Percentiles rank a stretch among this genome's conserved stretches.
These are phyloP conservation scores for Adansonia rubrostipa DNA, from an alignment of 441 rosid species.

Conservation along the genomic window DNA sequence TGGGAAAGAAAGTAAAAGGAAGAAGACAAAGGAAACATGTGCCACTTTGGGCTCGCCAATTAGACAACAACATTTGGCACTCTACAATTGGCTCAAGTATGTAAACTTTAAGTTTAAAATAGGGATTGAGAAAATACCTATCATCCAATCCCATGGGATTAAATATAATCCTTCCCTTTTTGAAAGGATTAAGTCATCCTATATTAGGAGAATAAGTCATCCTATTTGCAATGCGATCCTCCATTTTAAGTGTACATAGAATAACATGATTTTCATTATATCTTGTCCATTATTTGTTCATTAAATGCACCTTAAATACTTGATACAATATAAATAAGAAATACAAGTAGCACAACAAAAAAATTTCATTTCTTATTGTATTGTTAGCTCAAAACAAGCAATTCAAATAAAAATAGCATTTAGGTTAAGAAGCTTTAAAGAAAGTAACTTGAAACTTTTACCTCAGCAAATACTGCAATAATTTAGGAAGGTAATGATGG, in stretches of 20 bases:
- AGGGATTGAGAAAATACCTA: neutral
- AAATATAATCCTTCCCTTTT: neutral
- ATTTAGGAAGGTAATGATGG: conserved; percentile 87
- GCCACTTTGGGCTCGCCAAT: neutral
- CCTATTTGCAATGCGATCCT: neutral
- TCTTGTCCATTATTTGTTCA: neutral
- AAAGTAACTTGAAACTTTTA: conserved; percentile 22
- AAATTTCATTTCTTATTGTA: neutral
- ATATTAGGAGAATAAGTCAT: neutral
- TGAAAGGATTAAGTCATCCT: neutral
- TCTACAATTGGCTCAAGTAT: neutral
- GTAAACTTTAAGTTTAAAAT: neutral
- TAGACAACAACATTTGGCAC: neutral
- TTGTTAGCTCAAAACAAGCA: neutral
- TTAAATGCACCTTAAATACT: neutral
- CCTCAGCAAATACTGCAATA: conserved; percentile 92
- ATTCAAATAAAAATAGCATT: neutral
- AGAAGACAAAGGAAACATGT: too few species aligned
- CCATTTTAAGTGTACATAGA: neutral
- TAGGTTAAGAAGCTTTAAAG: neutral
- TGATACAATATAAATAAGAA: neutral
- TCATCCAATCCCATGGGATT: conserved; percentile 1
- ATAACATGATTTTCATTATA: neutral
- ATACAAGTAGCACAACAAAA: neutral
- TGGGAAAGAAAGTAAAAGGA: neutral